Conservation (phyloP, 129 eudicot species). For the Centrapalus pauciflorus region DNA sequence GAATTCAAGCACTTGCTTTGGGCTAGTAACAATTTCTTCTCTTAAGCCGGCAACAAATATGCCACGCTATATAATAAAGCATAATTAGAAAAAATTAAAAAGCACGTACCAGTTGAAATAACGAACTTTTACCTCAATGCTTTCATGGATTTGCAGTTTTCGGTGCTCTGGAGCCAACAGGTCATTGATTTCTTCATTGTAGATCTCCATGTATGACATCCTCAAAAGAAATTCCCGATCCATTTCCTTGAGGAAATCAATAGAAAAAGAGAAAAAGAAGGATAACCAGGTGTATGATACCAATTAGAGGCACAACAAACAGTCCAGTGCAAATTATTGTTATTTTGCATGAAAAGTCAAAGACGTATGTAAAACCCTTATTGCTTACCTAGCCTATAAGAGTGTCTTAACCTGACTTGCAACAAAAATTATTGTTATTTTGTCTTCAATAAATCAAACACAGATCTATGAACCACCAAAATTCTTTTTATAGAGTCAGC, state of each 20-base stretch:
- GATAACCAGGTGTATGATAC: neutral
- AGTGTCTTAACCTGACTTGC: neutral
- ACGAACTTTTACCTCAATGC: conserved; percentile 57
- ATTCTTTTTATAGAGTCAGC: neutral
- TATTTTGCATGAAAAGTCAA: no score
- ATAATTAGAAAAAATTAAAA: neutral
- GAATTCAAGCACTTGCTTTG: conserved; percentile 81
- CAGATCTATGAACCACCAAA: neutral
- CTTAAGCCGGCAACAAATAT: conserved; percentile 93
- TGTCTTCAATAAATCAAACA: neutral
- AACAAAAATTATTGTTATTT: neutral
- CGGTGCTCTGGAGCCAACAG: conserved; percentile 89
- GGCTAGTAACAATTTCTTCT: conserved; percentile 92
- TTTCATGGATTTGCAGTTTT: conserved; percentile 88
- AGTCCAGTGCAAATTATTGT: neutral
- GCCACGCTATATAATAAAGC: conserved; percentile 57
- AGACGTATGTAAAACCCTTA: no score
- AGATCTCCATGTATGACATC: conserved; percentile 98
- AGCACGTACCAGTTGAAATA: neutral
- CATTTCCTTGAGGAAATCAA: conserved; percentile 37
- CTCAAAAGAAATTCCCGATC: conserved; percentile 89
- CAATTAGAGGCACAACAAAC: neutral
- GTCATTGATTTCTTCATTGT: conserved; percentile 96
- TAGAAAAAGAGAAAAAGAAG: neutral
- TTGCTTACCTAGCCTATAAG: neutral